Evolutionary conservation across 1,284 basidiomycete genomes (phyloP).

Genomic region (Ceratobasidium papillatum): DNA sequence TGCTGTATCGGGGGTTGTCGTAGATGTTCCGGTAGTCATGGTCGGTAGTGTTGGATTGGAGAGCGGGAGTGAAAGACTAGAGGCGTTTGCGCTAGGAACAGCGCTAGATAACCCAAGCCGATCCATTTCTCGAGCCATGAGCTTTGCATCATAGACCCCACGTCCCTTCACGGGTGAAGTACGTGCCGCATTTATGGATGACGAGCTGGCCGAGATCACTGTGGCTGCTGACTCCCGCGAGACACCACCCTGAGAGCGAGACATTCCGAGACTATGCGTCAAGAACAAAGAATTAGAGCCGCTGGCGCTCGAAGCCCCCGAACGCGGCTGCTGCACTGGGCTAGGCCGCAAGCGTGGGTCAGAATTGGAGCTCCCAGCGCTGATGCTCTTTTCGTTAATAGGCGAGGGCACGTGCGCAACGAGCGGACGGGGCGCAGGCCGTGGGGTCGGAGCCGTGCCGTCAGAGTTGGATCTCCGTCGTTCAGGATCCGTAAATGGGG

Average conservation of each 20-base stretch:
- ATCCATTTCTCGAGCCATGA: constrained; percentile 72
- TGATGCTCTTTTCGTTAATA: constrained; percentile 13
- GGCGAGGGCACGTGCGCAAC: constrained; percentile 39
- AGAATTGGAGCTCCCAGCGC: constrained; percentile 15
- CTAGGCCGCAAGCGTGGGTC: constrained; percentile 1
- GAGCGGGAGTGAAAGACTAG: constrained; percentile 21
- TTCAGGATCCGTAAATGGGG: constrained; percentile 10
- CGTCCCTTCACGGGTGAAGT: constrained; percentile 22
- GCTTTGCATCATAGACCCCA: constrained; percentile 41
- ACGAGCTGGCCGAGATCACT: constrained; percentile 27
- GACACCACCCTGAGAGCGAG: constrained; percentile 33
- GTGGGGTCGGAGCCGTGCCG: constrained; percentile 28
- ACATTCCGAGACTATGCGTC: constrained; percentile 32
- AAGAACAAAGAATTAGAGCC: constrained; percentile 17
- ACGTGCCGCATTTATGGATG: constrained; percentile 34
- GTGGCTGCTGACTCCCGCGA: constrained; percentile 7
- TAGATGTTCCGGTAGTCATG: constrained; percentile 49
- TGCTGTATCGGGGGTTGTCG: constrained; percentile 78
- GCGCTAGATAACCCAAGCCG: constrained; percentile 63
- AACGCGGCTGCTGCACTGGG: constrained; percentile 7
- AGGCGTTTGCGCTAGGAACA: constrained; percentile 34
- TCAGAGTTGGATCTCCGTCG: constrained; percentile 17
- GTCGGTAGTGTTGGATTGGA: constrained; percentile 51
- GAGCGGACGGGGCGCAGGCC: constrained; percentile 13
- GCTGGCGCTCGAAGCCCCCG: constrained; percentile 5